These are phyloP conservation scores for Apiotrichum mycotoxinovorans DNA, from an alignment of 1,284 basidiomycete species.

Conservation along the genomic window DNA sequence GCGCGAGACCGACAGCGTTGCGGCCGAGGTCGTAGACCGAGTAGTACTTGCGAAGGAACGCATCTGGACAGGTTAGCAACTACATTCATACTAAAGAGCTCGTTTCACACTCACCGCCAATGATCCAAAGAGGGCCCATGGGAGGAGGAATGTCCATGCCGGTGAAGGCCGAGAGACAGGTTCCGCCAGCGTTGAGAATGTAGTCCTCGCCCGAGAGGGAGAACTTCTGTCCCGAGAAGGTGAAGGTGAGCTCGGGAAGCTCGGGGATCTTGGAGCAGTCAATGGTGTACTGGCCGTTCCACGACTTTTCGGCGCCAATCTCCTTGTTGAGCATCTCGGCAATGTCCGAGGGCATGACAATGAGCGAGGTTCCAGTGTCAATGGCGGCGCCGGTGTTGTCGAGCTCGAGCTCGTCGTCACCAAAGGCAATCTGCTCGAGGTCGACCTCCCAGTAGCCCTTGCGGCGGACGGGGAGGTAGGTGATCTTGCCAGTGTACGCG, in stretches of 20 bases:
- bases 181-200: constrained; percentile 80
- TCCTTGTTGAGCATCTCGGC: constrained; percentile 98
- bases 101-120: too few species aligned
- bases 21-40: constrained; percentile 88
- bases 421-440: constrained; percentile 78
- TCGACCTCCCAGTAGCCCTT: constrained; percentile 99
- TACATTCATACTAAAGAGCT: too few species aligned
- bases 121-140: constrained; percentile 84
- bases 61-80: too few species aligned
- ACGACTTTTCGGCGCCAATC: constrained; percentile 85
- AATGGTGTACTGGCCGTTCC: constrained; percentile 92
- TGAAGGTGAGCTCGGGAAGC: constrained; percentile 58
- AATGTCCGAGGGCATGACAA: constrained; percentile 76
- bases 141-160: constrained; percentile 88
- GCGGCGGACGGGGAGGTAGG: constrained; percentile 86
- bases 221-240: constrained; percentile 8
- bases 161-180: constrained; percentile 92
- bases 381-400: constrained; percentile 93
- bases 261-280: constrained; percentile 79
- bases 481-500: constrained; percentile 78
- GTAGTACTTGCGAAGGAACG: constrained; percentile 84
- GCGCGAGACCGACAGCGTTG: constrained; percentile 47
- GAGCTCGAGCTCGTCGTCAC: constrained; percentile 76
- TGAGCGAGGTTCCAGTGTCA: constrained; percentile 66
- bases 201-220: constrained; percentile 73